A percentile compares a stretch with the other conserved stretches of the same genome.
These are phyloP conservation scores for Aureoboletus auriporus DNA, from an alignment of 768 basidiomycete genomes.

Conservation along the genomic window DNA sequence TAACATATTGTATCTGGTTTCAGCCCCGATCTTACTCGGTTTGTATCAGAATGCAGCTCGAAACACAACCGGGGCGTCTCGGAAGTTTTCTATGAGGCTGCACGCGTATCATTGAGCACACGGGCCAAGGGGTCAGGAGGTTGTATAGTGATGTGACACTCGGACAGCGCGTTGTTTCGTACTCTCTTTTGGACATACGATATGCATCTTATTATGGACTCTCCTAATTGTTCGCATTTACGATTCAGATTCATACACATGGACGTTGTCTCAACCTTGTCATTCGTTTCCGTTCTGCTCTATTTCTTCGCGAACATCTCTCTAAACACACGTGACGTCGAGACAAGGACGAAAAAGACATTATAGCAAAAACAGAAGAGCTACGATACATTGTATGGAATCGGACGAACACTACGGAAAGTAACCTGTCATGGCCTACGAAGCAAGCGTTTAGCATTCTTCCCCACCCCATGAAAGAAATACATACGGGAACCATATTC, in stretches of 20 bases:
- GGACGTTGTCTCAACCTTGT: background rate
- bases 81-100: conserved; percentile 92
- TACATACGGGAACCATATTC: conserved; percentile 60
- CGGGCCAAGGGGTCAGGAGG: conserved; percentile 62
- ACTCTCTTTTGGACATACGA: conserved; percentile 3
- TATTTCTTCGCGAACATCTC: conserved; percentile 12
- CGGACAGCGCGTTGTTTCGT: background rate
- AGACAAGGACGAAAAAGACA: conserved; percentile 10
- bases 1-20: conserved; percentile 6
- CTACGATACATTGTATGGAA: conserved; percentile 24
- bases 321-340: background rate
- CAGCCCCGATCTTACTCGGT: background rate
- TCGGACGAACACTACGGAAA: conserved; percentile 22
- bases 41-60: conserved; percentile 81
- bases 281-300: conserved; percentile 1
- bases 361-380: conserved; percentile 24
- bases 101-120: conserved; percentile 75
- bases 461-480: background rate
- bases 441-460: conserved; percentile 4
- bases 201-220: conserved; percentile 19
- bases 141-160: conserved; percentile 58
- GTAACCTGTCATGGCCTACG: conserved; percentile 64
- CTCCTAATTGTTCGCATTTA: conserved; percentile 15
- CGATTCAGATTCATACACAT: background rate
- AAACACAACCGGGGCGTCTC: conserved; percentile 94